phyloP scores from a whole-genome alignment of 805 yeast genomes.

The Yarrowia bubula region DNA sequence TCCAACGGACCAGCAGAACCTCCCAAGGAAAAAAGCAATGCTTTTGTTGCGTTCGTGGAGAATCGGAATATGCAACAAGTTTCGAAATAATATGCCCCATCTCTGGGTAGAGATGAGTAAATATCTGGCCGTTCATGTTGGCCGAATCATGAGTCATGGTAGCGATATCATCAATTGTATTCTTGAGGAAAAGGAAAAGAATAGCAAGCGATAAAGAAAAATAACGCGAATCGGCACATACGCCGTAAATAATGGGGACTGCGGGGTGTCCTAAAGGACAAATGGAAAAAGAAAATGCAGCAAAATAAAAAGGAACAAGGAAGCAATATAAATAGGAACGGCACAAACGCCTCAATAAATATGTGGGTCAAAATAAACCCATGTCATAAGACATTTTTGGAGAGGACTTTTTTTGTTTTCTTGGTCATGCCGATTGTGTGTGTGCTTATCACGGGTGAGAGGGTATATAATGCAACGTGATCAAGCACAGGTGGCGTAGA shows the following conservation, averaged over 20 bases:
- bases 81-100: conserved; percentile 2
- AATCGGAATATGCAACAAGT: background rate
- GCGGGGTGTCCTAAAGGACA: conserved; percentile 14
- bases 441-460: background rate
- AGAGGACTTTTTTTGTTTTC: background rate
- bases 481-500: background rate
- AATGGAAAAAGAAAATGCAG: background rate
- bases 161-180: conserved; percentile 25
- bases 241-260: background rate
- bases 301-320: conserved; percentile 1
- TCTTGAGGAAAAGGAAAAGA: conserved; percentile 16
- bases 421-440: background rate
- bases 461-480: background rate
- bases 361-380: background rate
- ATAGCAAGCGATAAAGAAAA: conserved; percentile 22
- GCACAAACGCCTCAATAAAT: conserved; percentile 24
- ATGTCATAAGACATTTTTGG: background rate
- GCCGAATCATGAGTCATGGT: conserved; percentile 13
- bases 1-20: conserved; percentile 3
- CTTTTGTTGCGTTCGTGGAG: background rate
- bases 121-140: background rate
- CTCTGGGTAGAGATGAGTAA: conserved; percentile 1
- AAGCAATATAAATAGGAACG: conserved; percentile 11
- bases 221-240: conserved; percentile 14
- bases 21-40: background rate